Base-by-base conservation (phyloP, 306 rosid species). In the Delonix regia region DNA sequence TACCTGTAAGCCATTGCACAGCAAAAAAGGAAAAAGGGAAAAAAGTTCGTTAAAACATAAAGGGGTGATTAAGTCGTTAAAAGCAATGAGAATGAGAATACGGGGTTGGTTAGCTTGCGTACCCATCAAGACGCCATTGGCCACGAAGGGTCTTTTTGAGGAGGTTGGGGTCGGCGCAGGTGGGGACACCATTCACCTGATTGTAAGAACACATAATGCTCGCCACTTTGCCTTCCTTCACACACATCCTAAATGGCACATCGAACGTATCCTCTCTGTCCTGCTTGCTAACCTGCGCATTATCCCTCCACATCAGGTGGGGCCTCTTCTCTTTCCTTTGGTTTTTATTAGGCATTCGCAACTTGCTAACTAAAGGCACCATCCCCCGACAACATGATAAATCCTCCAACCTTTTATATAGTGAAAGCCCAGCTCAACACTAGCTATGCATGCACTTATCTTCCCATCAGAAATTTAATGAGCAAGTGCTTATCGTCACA, bases 121-220 rank as follows among this genome's bases (percentile, higher is more conserved):
- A 94, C 96, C 98, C 98, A 63, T 90, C 87, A 63, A 94, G 98
- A 22, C 88, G 75, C 98, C 98, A 94, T 44, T 82, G 86, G 1
- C 80, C 84, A 48, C 97, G 98, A 2, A 94, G 83, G 4, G 97
- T 92, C 24, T 56, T 88, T 81, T 86, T 86, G 1, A 94, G 89
- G 64, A 94, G 97, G 63, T 81, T 92, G 68, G 98, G 97, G 80
- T 94, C 98, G 15, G 98, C 97, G 60, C 98, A 94, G 4, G 98
- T 94, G 60, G 97, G 98, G 78, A 94, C 92, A 7, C 98, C 98
- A 76, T 94, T 94, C 45, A 94, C 98, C 24, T 94, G 97, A 78
- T 94, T 94, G 81, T 94, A 94, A 16, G 97, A 94, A 72, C 97
- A 94, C 97, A 92, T 94, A 0, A 94, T 97, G 67, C 97, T 94